Percentiles rank a stretch among this genome's conserved stretches.
Conservation (phyloP, 1,284 basidiomycete species). For the Cystobasidium sp. region DNA sequence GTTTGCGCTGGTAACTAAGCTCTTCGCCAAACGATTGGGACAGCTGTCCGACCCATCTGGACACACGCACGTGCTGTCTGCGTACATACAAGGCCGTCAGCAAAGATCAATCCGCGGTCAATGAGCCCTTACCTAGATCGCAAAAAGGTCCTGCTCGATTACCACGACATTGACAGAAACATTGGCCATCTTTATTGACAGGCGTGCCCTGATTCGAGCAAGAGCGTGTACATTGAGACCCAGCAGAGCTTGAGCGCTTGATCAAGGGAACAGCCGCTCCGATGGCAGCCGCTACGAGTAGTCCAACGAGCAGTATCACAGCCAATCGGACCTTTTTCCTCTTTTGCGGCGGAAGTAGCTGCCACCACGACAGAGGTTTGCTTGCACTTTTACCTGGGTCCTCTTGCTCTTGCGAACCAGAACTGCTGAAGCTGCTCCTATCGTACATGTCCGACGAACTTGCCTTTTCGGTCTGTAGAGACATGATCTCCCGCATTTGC, state of each 20-base stretch:
- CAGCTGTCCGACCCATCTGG: background rate
- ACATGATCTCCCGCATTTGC: slow-evolving; percentile 8
- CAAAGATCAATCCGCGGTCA: background rate
- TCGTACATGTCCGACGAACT: slow-evolving; percentile 4
- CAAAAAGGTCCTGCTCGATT: slow-evolving; percentile 23
- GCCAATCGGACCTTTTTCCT: slow-evolving; percentile 6
- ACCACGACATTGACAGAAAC: slow-evolving; percentile 16
- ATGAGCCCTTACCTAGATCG: slow-evolving; percentile 25
- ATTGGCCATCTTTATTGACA: background rate
- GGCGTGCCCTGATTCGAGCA: slow-evolving; percentile 20
- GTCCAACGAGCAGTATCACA: background rate
- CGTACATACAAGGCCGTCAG: background rate
- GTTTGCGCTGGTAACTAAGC: slow-evolving; percentile 20
- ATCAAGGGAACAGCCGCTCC: slow-evolving; percentile 22
- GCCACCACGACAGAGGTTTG: slow-evolving; percentile 2
- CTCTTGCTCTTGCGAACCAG: background rate
- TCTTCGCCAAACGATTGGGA: slow-evolving; percentile 39
- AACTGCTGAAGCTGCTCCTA: slow-evolving; percentile 20
- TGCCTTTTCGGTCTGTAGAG: slow-evolving; percentile 6
- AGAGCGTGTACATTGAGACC: background rate
- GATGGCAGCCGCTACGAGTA: slow-evolving; percentile 10
- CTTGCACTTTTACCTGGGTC: background rate
- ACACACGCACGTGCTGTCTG: slow-evolving; percentile 46
- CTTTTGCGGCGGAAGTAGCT: slow-evolving; percentile 17
- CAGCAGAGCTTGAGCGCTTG: background rate